Conservation (phyloP, 2,329 filamentous ascomycete genomes). For the Penicillium nordicum region DNA sequence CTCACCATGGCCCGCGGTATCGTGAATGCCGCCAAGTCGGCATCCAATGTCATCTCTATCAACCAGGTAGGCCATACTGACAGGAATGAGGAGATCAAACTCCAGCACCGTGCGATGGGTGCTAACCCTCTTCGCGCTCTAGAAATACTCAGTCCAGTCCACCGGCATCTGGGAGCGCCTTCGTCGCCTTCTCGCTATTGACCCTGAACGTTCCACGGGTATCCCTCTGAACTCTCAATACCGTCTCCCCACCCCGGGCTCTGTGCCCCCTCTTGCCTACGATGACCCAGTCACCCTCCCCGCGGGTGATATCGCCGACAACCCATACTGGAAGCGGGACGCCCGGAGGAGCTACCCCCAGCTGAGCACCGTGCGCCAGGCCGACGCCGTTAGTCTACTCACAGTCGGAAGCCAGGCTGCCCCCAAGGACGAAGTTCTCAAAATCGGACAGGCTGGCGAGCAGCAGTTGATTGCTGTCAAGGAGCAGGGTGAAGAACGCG, state of each 20-base stretch:
- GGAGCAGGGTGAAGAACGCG: constrained; percentile 68
- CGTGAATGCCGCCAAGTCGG: constrained; percentile 40
- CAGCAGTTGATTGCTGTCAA: constrained; percentile 73
- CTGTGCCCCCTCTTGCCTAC: constrained; percentile 66
- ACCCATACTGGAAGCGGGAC: constrained; percentile 96
- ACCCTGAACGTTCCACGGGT: constrained; percentile 84
- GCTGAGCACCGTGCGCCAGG: constrained; percentile 75
- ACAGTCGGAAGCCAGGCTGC: constrained; percentile 75
- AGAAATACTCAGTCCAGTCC: constrained; percentile 97
- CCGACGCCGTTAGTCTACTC: constrained; percentile 79
- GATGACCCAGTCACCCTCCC: constrained; percentile 79
- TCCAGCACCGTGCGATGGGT: neutral
- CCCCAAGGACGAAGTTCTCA: constrained; percentile 72
- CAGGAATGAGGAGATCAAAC: neutral
- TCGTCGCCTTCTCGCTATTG: constrained; percentile 73
- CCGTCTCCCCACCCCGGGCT: constrained; percentile 79
- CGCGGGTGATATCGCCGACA: constrained; percentile 84
- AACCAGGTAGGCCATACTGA: constrained; percentile 30
- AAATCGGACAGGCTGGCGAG: constrained; percentile 70
- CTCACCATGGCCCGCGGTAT: constrained; percentile 36
- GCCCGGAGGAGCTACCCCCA: constrained; percentile 75
- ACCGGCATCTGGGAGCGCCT: constrained; percentile 82
- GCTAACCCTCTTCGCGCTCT: constrained; percentile 4
- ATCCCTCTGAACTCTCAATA: constrained; percentile 89
- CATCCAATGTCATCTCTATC: constrained; percentile 37